A percentile compares a stretch with the other conserved stretches of the same genome.
Conservation (phyloP, 78 protist genomes). For the Isochrysis galbana region DNA sequence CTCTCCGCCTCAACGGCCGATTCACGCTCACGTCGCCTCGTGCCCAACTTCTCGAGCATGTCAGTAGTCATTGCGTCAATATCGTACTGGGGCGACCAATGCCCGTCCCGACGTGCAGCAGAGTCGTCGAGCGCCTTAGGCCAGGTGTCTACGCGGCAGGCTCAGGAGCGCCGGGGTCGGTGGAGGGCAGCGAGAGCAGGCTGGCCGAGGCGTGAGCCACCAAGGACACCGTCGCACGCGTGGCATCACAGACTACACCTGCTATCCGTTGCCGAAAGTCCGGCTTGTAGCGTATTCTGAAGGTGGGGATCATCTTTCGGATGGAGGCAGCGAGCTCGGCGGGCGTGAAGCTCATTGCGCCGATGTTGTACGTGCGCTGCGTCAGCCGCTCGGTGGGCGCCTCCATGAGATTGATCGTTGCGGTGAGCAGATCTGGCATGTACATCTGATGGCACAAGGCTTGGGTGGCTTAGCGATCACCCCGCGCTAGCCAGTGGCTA, state of each 20-base stretch:
- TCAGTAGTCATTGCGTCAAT: constrained; percentile 52
- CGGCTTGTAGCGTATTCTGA: constrained; percentile 52
- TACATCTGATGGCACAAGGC: too few relatives aligned
- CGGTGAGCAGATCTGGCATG: constrained; percentile 11
- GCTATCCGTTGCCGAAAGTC: constrained; percentile 77
- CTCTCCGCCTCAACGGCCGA: not conserved
- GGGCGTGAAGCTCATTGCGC: constrained; percentile 70
- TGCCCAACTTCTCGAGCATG: constrained; percentile 42
- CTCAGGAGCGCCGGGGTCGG: too few relatives aligned
- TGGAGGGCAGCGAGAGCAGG: too few relatives aligned
- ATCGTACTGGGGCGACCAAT: constrained; percentile 49
- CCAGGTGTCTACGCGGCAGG: too few relatives aligned
- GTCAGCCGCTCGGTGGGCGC: constrained; percentile 53
- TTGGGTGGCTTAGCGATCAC: too few relatives aligned
- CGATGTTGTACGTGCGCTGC: constrained; percentile 66
- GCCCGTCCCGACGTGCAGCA: constrained; percentile 72
- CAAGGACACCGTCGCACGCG: too few relatives aligned
- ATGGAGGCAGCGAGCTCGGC: constrained; percentile 47
- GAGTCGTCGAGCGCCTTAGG: constrained; percentile 68
- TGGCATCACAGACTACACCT: too few relatives aligned
- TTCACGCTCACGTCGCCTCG: not conserved
- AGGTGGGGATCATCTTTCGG: constrained; percentile 44
- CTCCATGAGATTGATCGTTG: constrained; percentile 54
- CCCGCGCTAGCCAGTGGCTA: too few relatives aligned
- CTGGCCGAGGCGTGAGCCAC: too few relatives aligned